Evolutionary conservation across 768 basidiomycete species (phyloP).

Genomic region (Termitomyces bulborhizus): DNA sequence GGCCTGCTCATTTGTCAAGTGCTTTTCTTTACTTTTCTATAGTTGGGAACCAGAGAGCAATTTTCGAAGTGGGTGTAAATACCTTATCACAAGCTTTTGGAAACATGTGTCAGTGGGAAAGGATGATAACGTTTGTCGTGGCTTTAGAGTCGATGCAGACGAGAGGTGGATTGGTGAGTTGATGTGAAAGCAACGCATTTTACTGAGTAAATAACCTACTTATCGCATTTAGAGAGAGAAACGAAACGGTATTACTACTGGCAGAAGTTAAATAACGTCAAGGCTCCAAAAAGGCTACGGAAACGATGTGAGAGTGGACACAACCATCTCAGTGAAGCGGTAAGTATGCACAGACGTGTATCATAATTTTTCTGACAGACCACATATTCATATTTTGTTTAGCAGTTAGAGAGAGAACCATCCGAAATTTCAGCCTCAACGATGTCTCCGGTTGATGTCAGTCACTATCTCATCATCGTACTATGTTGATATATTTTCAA

Average conservation of each 20-base stretch:
- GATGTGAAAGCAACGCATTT: neutral
- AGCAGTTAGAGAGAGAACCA: neutral
- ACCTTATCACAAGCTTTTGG: slow-evolving; percentile 62
- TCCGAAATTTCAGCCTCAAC: neutral
- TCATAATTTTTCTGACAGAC: neutral
- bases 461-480: too few relatives aligned
- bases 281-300: neutral
- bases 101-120: slow-evolving; percentile 36
- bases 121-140: slow-evolving; percentile 50
- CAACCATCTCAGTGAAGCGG: neutral
- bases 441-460: neutral
- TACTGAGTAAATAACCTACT: neutral
- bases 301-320: neutral
- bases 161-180: slow-evolving; percentile 53
- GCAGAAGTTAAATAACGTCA: neutral
- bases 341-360: neutral
- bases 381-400: neutral
- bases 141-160: slow-evolving; percentile 33
- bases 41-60: slow-evolving; percentile 71
- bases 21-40: neutral
- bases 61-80: slow-evolving; percentile 42
- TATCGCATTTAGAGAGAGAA: slow-evolving; percentile 24
- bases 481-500: neutral
- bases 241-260: slow-evolving; percentile 9
- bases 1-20: neutral